Conservation (phyloP, 1,139 yeast genomes). For the Diutina sp. region DNA sequence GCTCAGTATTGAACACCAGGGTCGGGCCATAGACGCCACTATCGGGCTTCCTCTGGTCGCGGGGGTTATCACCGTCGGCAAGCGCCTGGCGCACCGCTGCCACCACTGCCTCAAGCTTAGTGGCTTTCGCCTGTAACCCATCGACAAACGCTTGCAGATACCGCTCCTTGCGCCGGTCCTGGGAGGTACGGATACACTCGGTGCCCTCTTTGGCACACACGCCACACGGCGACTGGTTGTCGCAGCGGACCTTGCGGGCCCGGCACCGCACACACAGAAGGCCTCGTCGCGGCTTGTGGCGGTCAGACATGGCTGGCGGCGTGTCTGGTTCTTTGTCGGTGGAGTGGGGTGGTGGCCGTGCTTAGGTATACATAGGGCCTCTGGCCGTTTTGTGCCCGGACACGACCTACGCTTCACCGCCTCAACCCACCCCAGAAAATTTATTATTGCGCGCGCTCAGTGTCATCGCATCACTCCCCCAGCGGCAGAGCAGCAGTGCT, state of each 20-base stretch:
- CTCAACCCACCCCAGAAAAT: not conserved
- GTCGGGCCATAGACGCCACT: not conserved
- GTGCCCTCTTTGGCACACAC: not conserved
- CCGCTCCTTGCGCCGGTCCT: not conserved
- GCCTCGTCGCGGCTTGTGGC: constrained; percentile 1
- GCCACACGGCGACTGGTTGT: not conserved
- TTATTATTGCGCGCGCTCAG: not conserved
- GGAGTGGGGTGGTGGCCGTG: not conserved
- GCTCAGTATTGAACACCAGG: not conserved
- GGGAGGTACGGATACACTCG: not conserved
- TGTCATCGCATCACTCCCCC: not conserved
- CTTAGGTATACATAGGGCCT: not conserved
- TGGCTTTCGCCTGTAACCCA: not conserved
- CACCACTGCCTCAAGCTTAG: not conserved
- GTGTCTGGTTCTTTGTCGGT: not conserved
- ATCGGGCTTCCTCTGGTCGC: not conserved
- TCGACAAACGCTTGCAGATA: not conserved
- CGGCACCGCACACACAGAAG: constrained; percentile 1
- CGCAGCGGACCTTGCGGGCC: not conserved
- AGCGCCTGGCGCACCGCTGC: not conserved
- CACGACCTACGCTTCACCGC: not conserved
- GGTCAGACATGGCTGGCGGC: not conserved
- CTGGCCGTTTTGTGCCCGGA: not conserved
- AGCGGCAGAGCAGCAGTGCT: too few species aligned
- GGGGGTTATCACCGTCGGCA: not conserved